A percentile compares a stretch with the other conserved stretches of the same genome.
phyloP scores from a whole-genome alignment of 805 yeast species.

The Saturnispora saitoi region DNA sequence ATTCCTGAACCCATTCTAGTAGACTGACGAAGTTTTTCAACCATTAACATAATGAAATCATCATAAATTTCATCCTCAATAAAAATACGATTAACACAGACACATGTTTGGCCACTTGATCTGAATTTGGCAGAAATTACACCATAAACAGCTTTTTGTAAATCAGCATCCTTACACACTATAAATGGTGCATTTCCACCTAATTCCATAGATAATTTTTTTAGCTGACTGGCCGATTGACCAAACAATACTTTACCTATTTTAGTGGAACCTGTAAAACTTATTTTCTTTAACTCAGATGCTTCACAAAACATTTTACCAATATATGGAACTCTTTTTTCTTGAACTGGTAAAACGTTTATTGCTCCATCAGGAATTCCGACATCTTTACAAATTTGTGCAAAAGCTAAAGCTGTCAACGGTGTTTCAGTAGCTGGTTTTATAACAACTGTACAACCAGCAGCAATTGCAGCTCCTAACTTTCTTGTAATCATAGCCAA shows the following conservation, averaged over 20 bases:
- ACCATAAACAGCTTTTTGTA: slow-evolving; percentile 55
- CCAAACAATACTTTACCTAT: slow-evolving; percentile 61
- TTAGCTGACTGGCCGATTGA: slow-evolving; percentile 52
- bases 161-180: slow-evolving; percentile 59
- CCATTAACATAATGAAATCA: slow-evolving; percentile 42
- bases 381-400: slow-evolving; percentile 49
- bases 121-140: slow-evolving; percentile 59
- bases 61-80: slow-evolving; percentile 56
- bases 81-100: slow-evolving; percentile 63
- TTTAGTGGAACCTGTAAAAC: slow-evolving; percentile 71
- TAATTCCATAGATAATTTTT: slow-evolving; percentile 63
- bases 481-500: slow-evolving; percentile 70
- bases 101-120: slow-evolving; percentile 73
- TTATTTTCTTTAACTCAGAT: slow-evolving; percentile 49
- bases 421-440: slow-evolving; percentile 79
- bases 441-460: slow-evolving; percentile 70
- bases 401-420: slow-evolving; percentile 60
- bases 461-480: slow-evolving; percentile 71
- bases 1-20: slow-evolving; percentile 58
- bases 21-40: slow-evolving; percentile 32
- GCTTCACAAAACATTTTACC: slow-evolving; percentile 53
- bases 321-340: slow-evolving; percentile 31
- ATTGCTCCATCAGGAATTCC: slow-evolving; percentile 66
- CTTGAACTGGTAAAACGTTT: slow-evolving; percentile 48
- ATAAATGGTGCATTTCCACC: slow-evolving; percentile 81